Evolutionary conservation across 1,284 basidiomycete species (phyloP).

Genomic region (Puccinia coronata): DNA sequence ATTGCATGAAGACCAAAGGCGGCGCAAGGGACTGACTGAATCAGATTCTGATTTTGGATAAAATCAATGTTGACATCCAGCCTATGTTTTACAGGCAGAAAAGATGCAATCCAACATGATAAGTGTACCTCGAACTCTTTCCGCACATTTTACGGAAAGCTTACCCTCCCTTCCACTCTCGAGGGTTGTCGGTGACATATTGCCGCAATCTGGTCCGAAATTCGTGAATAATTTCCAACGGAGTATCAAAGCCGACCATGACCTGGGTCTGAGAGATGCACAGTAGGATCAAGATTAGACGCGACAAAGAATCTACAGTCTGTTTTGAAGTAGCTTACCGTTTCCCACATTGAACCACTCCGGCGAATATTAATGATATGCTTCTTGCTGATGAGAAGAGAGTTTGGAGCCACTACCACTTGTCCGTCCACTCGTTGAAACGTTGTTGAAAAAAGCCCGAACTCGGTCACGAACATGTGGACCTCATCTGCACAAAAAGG

Average conservation of each 20-base stretch:
- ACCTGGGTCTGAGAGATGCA: constrained; percentile 45
- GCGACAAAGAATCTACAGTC: not conserved
- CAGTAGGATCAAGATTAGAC: not conserved
- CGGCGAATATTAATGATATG: constrained; percentile 66
- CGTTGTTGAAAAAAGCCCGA: constrained; percentile 77
- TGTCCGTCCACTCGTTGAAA: constrained; percentile 76
- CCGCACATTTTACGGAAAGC: not conserved
- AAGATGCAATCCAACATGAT: not conserved
- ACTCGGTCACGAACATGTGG: constrained; percentile 70
- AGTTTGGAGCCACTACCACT: constrained; percentile 76
- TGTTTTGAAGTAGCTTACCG: constrained; percentile 68
- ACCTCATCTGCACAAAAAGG: constrained; percentile 66
- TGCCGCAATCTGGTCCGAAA: constrained; percentile 66
- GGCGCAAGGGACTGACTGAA: constrained; percentile 30
- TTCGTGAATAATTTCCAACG: constrained; percentile 65
- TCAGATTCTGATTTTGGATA: constrained; percentile 56
- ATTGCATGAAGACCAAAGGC: not conserved
- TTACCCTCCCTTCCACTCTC: constrained; percentile 68
- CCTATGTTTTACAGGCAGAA: not conserved
- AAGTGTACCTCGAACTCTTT: not conserved
- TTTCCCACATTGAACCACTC: constrained; percentile 69
- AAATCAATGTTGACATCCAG: constrained; percentile 58
- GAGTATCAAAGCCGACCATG: constrained; percentile 57
- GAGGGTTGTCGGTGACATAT: constrained; percentile 69
- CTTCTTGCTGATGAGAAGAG: constrained; percentile 71